Base-by-base conservation (phyloP, 139 green algal species). In the Nannochloris sp. region DNA sequence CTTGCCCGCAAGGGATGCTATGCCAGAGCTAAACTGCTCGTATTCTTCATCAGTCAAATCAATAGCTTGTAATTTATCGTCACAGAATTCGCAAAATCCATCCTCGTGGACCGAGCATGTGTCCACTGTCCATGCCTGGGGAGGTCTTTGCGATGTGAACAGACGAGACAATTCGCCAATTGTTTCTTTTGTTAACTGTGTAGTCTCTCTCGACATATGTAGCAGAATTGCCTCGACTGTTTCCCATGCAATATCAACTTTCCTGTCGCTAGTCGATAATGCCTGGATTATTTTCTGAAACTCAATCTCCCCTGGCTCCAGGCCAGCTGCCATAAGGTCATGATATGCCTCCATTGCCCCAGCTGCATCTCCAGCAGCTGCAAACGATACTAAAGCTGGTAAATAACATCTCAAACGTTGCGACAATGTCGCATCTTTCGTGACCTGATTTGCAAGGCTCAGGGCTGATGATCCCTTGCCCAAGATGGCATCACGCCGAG, bases 21-120 rank as follows among this genome's bases (percentile, higher is more conserved):
- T 77, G 23, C 74, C 79, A 6, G 68, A 25, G 0, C 64, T 71
- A 69, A 93, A 91, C 6, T 65, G 25, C 2, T 67, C 75, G 66
- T 76, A 91, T 68, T 94, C 87, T 5, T 73, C 63, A 63, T 91
- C 84, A 4, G 71, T 79, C 43, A 84, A 66, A 50, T 90, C 62
- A 61, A 20, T 86, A 92, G 72, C 20, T 37, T 11, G 3, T 20
- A 6, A 78, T 67, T 20, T 50, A 26, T 14, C 37, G 20, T 13
- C 61, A 61, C 59, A 65, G 61, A 44, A 45, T 73, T 26, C 23
- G 30, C 33, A 70, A 16, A 56, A 20, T 2, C 59, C 44, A 40
- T 57, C 62, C 25, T 68, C 17, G 13, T 17, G 9, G 20, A 64
- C 58, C 31, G 60, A 30, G 12, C 36, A 59, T 6, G 56, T 50